Percentiles rank a stretch among this genome's conserved stretches.
These are phyloP conservation scores for Neonectria coccinea DNA, from an alignment of 2,329 filamentous ascomycete genomes.

Conservation along the genomic window DNA sequence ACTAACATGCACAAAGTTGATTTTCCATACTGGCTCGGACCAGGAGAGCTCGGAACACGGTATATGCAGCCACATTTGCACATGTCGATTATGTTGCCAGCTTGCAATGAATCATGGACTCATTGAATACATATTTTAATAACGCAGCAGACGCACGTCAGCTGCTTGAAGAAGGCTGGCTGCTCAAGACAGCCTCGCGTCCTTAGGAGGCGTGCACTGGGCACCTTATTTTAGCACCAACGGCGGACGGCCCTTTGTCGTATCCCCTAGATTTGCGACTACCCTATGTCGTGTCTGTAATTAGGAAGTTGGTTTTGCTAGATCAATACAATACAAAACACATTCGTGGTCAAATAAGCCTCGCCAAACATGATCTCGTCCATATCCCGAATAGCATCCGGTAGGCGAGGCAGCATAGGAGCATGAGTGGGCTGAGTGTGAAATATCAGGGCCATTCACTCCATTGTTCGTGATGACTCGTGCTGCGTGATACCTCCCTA, in stretches of 20 bases:
- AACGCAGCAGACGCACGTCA: conserved; percentile 18
- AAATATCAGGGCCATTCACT: neutral
- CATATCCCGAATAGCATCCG: neutral
- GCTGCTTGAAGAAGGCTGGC: conserved; percentile 11
- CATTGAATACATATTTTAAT: conserved; percentile 19
- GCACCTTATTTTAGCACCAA: neutral
- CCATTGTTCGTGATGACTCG: neutral
- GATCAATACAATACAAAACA: conserved; percentile 49
- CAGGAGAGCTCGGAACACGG: conserved; percentile 6
- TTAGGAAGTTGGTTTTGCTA: conserved; percentile 46
- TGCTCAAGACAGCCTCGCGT: conserved; percentile 3
- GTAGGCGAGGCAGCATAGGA: too few relatives aligned
- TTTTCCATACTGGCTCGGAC: conserved; percentile 15
- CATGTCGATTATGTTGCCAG: conserved; percentile 4
- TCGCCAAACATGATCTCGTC: conserved; percentile 1
- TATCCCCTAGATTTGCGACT: conserved; percentile 33
- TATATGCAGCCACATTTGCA: conserved; percentile 6
- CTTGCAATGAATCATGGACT: conserved; percentile 5
- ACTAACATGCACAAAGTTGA: conserved; percentile 41
- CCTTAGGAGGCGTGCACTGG: neutral
- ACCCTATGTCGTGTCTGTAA: conserved; percentile 42
- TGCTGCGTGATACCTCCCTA: neutral
- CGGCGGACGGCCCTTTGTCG: neutral
- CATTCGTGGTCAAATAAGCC: conserved; percentile 33
- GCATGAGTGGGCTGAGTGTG: neutral